A percentile compares a stretch with the other conserved stretches of the same genome.
phyloP scores from a whole-genome alignment of 768 basidiomycete genomes.

The Russula vinacea region DNA sequence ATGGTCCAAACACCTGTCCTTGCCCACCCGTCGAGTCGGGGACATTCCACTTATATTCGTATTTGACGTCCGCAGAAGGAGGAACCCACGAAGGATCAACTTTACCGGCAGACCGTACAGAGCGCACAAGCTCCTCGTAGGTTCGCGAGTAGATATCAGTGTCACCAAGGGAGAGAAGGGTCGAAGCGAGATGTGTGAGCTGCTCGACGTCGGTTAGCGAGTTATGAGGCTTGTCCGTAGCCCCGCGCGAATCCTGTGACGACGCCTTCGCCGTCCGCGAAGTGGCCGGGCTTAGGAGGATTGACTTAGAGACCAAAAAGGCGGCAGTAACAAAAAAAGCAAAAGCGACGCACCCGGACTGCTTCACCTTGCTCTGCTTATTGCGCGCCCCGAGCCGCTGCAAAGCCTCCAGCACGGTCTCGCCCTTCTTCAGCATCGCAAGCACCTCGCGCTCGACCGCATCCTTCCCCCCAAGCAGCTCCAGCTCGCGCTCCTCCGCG shows the following conservation, averaged over 20 bases:
- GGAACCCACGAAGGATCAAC: slow-evolving; percentile 71
- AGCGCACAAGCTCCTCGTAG: slow-evolving; percentile 79
- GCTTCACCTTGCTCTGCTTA: slow-evolving; percentile 44
- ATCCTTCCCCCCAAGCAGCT: slow-evolving; percentile 62
- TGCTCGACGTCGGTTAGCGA: slow-evolving; percentile 61
- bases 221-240: slow-evolving; percentile 26
- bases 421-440: slow-evolving; percentile 77
- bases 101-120: slow-evolving; percentile 65
- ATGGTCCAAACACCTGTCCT: slow-evolving; percentile 72
- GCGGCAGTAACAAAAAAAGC: not conserved
- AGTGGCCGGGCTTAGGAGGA: slow-evolving; percentile 21
- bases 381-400: slow-evolving; percentile 75
- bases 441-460: slow-evolving; percentile 67
- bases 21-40: slow-evolving; percentile 45
- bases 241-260: not conserved
- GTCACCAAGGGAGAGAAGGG: slow-evolving; percentile 82
- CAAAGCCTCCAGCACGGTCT: slow-evolving; percentile 85
- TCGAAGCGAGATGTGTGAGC: slow-evolving; percentile 85
- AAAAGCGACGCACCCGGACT: slow-evolving; percentile 29
- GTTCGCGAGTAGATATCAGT: slow-evolving; percentile 82
- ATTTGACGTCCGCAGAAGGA: slow-evolving; percentile 69
- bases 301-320: not conserved
- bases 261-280: slow-evolving; percentile 6
- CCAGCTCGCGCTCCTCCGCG: slow-evolving; percentile 72
- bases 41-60: slow-evolving; percentile 79